Evolutionary conservation across 441 rosid genomes (phyloP).

Genomic region (Adansonia madagascariensis): DNA sequence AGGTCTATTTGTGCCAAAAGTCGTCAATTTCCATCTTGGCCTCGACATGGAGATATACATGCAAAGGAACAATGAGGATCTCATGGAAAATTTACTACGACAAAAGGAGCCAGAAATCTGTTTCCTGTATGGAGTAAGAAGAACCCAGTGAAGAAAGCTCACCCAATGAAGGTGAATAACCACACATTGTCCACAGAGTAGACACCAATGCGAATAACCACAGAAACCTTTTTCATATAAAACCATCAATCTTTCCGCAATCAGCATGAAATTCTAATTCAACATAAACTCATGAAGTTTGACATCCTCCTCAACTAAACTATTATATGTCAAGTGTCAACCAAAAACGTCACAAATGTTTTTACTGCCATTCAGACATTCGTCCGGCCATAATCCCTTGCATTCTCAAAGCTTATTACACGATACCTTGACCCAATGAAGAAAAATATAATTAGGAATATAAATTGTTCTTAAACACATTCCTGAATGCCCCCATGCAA

Average conservation of each 20-base stretch:
- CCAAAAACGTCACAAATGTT: not conserved
- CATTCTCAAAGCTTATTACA: not conserved
- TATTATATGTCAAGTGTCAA: not conserved
- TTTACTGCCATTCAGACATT: constrained; percentile 3
- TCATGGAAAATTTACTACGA: not conserved
- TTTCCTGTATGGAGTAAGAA: not conserved
- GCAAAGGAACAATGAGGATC: too few relatives aligned
- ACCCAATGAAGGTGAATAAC: not conserved
- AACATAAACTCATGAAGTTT: constrained; percentile 16
- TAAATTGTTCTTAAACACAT: constrained; percentile 11
- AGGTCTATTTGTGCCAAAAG: too few relatives aligned
- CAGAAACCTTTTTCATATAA: not conserved
- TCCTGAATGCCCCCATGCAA: not conserved
- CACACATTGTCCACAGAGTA: constrained; percentile 11
- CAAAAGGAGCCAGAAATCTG: not conserved
- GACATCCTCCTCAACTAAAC: constrained; percentile 10
- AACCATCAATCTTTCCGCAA: not conserved
- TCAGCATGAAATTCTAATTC: not conserved
- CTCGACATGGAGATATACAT: too few relatives aligned
- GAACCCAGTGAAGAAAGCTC: constrained; percentile 1
- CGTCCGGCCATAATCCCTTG: not conserved
- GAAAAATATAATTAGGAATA: not conserved
- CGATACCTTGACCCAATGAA: not conserved
- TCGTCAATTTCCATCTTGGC: too few relatives aligned
- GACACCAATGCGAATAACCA: not conserved